Evolutionary conservation across 495 filamentous ascomycete species (phyloP).

Genomic region (Penicillium diatomitis): DNA sequence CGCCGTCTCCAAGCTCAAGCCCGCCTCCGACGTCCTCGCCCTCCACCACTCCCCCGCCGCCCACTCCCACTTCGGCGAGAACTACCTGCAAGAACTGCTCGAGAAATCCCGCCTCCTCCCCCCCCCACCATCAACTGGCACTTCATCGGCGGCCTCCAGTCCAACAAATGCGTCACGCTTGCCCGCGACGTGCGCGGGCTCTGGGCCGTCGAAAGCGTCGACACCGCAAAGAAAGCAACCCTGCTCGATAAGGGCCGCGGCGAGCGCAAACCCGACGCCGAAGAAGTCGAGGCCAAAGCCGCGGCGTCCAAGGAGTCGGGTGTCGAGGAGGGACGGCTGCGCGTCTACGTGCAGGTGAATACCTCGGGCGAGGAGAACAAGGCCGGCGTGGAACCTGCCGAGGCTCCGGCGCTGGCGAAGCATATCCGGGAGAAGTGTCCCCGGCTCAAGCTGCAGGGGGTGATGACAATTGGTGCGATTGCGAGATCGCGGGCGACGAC

Average conservation of each 20-base stretch:
- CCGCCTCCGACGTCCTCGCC: slow-evolving; percentile 76
- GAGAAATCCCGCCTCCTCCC: slow-evolving; percentile 80
- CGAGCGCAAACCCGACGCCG: slow-evolving; percentile 25
- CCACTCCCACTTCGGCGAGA: slow-evolving; percentile 89
- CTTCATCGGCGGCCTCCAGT: slow-evolving; percentile 88
- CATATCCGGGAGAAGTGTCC: slow-evolving; percentile 62
- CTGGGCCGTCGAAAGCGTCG: slow-evolving; percentile 88
- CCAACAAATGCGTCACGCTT: slow-evolving; percentile 82
- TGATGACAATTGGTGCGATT: slow-evolving; percentile 98
- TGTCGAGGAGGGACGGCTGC: slow-evolving; percentile 29
- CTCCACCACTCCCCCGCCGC: slow-evolving; percentile 52
- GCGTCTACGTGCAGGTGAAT: slow-evolving; percentile 88
- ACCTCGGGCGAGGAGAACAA: slow-evolving; percentile 85
- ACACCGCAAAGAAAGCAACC: slow-evolving; percentile 75
- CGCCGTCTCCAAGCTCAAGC: slow-evolving; percentile 91
- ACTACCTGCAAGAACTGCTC: slow-evolving; percentile 87
- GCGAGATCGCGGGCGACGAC: slow-evolving; percentile 64
- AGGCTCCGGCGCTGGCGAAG: slow-evolving; percentile 49
- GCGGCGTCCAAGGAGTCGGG: not conserved
- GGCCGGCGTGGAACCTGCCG: slow-evolving; percentile 60
- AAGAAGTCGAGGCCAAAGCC: slow-evolving; percentile 2
- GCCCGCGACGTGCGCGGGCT: slow-evolving; percentile 78
- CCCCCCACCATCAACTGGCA: slow-evolving; percentile 84
- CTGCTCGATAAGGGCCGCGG: slow-evolving; percentile 69
- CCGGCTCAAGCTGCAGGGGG: slow-evolving; percentile 61